Percentiles rank a stretch among this genome's conserved stretches.
These are phyloP conservation scores for Rhizopogon rudus DNA, from an alignment of 768 basidiomycete genomes.

Conservation along the genomic window DNA sequence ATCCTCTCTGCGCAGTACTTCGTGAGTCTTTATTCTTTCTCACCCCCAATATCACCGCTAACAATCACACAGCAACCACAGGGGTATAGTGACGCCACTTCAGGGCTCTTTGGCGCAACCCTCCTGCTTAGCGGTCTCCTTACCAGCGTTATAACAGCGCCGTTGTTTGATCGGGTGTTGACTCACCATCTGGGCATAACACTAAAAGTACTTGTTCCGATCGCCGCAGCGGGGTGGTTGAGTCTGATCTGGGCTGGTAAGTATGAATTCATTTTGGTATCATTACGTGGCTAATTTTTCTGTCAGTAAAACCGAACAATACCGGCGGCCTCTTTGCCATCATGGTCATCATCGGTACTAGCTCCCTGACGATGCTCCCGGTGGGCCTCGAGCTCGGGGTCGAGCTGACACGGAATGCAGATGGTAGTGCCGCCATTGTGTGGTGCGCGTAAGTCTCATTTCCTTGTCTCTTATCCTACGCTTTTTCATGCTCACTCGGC, in stretches of 20 bases:
- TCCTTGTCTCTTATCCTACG: not conserved
- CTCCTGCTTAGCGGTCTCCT: slow-evolving; percentile 69
- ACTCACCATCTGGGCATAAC: slow-evolving; percentile 65
- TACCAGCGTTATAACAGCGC: slow-evolving; percentile 62
- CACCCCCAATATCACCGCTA: not conserved
- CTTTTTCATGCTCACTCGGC: not conserved
- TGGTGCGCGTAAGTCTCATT: slow-evolving; percentile 60
- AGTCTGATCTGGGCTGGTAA: slow-evolving; percentile 78
- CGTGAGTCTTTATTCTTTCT: slow-evolving; percentile 33
- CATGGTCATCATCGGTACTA: slow-evolving; percentile 62
- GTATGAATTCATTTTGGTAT: slow-evolving; percentile 10
- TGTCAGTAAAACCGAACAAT: slow-evolving; percentile 58
- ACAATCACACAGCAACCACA: slow-evolving; percentile 48
- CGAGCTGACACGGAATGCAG: slow-evolving; percentile 76
- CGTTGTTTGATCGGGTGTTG: slow-evolving; percentile 79
- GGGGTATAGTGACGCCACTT: slow-evolving; percentile 62
- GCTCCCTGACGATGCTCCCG: slow-evolving; percentile 67
- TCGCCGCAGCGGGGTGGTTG: slow-evolving; percentile 61
- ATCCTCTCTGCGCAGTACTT: slow-evolving; percentile 66
- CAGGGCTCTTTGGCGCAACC: slow-evolving; percentile 67
- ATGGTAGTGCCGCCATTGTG: slow-evolving; percentile 68
- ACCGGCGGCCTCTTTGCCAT: slow-evolving; percentile 56
- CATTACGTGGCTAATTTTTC: slow-evolving; percentile 1
- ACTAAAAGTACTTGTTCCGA: slow-evolving; percentile 54
- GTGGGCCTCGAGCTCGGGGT: slow-evolving; percentile 73